Base-by-base conservation (phyloP, 2,329 filamentous ascomycete species). In the Pyricularia grisea region DNA sequence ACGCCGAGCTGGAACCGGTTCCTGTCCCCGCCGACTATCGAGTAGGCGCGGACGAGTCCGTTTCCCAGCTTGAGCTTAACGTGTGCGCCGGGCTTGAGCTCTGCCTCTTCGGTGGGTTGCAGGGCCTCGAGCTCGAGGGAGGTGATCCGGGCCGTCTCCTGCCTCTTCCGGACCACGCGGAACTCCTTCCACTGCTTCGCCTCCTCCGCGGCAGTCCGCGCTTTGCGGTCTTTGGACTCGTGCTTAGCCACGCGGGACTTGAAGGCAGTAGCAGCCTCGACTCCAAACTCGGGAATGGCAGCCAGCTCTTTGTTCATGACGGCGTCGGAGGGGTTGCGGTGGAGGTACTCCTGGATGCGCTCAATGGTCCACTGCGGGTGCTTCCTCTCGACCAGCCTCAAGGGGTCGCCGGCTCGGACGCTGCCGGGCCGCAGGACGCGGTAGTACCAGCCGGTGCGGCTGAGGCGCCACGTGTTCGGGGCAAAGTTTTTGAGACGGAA, bases 391-490 rank as follows among this genome's bases (percentile, higher is more conserved):
- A 88, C 77, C 0, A 91, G 78, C 4, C 76, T 77, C 71, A 90
- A 84, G 72, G 81, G 78, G 72, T 90, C 87, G 9, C 88, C 88
- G 0, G 81, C 81, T 23, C 79, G 76, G 61, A 91, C 82, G 0
- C 74, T 78, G 0, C 89, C 88, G 36, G 84, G 81, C 2, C 79
- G 78, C 20, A 90, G 74, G 1, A 91, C 84, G 2, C 88, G 83
- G 72, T 90, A 90, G 74, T 90, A 86, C 88, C 88, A 91, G 0
- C 88, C 88, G 0, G 87, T 90, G 1, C 88, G 83, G 69, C 85
- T 85, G 1, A 79, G 79, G 71, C 82, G 81, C 77, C 85, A 88
- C 0, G 86, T 85, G 25, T 81, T 79, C 0, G 84, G 84, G 4
- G 88, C 85, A 76, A 90, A 89, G 70, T 88, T 84, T 73, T 86